Conservation (phyloP, 768 basidiomycete species). For the Naematelia aurantialba region DNA sequence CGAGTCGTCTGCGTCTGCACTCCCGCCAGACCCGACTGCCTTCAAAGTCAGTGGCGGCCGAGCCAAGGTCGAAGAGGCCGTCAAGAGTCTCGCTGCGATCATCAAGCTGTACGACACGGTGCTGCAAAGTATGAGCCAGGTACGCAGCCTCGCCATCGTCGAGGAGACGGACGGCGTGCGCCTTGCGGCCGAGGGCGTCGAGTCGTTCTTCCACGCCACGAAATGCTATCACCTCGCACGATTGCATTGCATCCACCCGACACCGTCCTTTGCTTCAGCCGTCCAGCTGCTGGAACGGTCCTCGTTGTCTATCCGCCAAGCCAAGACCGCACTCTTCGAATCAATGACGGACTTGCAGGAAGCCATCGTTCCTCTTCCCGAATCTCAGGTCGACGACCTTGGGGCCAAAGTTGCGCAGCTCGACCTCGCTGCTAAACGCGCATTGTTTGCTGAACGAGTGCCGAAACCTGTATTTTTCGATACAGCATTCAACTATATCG, state of each 20-base stretch:
- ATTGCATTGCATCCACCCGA: conserved; percentile 58
- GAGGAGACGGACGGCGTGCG: conserved; percentile 83
- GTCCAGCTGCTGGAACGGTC: conserved; percentile 36
- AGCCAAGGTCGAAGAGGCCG: conserved; percentile 39
- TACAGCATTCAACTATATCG: conserved; percentile 86
- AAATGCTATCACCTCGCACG: conserved; percentile 73
- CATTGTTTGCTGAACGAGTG: conserved; percentile 52
- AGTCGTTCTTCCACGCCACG: conserved; percentile 69
- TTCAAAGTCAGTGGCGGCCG: conserved; percentile 31
- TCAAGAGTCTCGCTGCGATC: conserved; percentile 74
- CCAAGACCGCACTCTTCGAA: conserved; percentile 20
- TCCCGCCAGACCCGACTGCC: conserved; percentile 24
- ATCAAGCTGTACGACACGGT: conserved; percentile 81
- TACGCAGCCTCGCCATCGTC: conserved; percentile 75
- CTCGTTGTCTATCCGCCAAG: conserved; percentile 20
- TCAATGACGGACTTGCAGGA: conserved; percentile 24
- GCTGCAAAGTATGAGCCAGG: conserved; percentile 76
- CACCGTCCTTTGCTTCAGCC: conserved; percentile 41
- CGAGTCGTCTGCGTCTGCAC: conserved; percentile 37
- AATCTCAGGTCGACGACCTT: conserved; percentile 14
- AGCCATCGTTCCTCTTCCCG: conserved; percentile 20
- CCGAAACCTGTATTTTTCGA: conserved; percentile 92
- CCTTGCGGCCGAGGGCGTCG: conserved; percentile 69
- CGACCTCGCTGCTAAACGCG: conserved; percentile 40
- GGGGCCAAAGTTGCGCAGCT: conserved; percentile 20